Percentiles rank a stretch among this genome's conserved stretches.
phyloP scores from a whole-genome alignment of 1,139 yeast genomes.

The Neolecta irregularis region DNA sequence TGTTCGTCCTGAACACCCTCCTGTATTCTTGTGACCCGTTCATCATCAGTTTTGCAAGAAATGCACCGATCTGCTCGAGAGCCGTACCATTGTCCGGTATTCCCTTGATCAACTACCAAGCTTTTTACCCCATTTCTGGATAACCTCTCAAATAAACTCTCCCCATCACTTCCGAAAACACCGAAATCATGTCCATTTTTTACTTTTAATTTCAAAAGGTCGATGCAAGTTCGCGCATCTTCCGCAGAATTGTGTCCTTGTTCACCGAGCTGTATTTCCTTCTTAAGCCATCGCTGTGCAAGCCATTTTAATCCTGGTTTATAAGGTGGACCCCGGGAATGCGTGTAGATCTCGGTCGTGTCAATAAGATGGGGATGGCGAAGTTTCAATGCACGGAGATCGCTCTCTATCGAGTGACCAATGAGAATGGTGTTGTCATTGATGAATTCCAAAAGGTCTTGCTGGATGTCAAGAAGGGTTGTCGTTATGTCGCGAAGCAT shows the following conservation, averaged over 20 bases:
- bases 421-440: conserved; percentile 52
- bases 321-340: conserved; percentile 61
- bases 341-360: conserved; percentile 71
- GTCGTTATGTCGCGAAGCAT: conserved; percentile 47
- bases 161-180: conserved; percentile 29
- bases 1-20: conserved; percentile 21
- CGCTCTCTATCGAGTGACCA: conserved; percentile 91
- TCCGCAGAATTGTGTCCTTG: conserved; percentile 78
- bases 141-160: conserved; percentile 27
- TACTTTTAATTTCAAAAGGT: conserved; percentile 54
- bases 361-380: conserved; percentile 63
- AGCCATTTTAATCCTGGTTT: conserved; percentile 65
- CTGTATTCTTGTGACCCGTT: too few species aligned
- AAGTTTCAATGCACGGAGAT: conserved; percentile 63
- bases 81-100: conserved; percentile 24
- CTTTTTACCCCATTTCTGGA: conserved; percentile 13
- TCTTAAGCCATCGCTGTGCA: conserved; percentile 37
- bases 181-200: conserved; percentile 56
- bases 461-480: conserved; percentile 51
- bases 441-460: conserved; percentile 37
- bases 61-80: conserved; percentile 27
- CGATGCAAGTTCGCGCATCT: conserved; percentile 71
- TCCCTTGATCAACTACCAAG: conserved; percentile 26
- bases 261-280: conserved; percentile 44
- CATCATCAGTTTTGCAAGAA: conserved; percentile 43